phyloP scores from a whole-genome alignment of 495 filamentous ascomycete species.

The Peziza echinospora region DNA sequence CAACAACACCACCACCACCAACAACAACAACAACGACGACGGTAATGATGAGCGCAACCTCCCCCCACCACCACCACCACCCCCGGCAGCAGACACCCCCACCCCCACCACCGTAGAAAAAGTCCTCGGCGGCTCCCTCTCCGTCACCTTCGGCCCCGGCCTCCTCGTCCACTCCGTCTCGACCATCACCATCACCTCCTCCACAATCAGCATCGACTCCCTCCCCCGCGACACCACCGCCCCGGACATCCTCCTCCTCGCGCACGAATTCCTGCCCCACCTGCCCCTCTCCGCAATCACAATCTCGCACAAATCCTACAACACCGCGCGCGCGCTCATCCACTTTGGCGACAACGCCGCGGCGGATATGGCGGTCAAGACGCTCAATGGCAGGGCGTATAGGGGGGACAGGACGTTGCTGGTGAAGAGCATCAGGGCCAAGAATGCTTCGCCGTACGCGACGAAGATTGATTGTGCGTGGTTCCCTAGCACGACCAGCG shows the following conservation, averaged over 20 bases:
- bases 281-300: constrained; percentile 5
- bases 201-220: constrained; percentile 7
- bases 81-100: background rate
- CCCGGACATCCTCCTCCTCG: constrained; percentile 1
- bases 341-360: constrained; percentile 1
- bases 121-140: background rate
- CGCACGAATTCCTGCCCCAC: constrained; percentile 1
- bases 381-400: constrained; percentile 2
- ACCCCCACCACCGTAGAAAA: background rate
- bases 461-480: constrained; percentile 11
- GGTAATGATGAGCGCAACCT: no score
- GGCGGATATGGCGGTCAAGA: constrained; percentile 4
- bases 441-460: constrained; percentile 5
- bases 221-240: background rate
- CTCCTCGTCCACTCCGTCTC: constrained; percentile 2
- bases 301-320: background rate
- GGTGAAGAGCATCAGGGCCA: constrained; percentile 4
- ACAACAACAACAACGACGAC: no score
- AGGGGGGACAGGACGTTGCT: background rate
- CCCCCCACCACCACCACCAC: background rate
- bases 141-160: constrained; percentile 11
- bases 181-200: background rate
- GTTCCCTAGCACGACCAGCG: constrained; percentile 8
- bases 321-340: constrained; percentile 3
- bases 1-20: no score